Evolutionary conservation across 2,329 filamentous ascomycete species (phyloP).

Genomic region (Zasmidium cellare): DNA sequence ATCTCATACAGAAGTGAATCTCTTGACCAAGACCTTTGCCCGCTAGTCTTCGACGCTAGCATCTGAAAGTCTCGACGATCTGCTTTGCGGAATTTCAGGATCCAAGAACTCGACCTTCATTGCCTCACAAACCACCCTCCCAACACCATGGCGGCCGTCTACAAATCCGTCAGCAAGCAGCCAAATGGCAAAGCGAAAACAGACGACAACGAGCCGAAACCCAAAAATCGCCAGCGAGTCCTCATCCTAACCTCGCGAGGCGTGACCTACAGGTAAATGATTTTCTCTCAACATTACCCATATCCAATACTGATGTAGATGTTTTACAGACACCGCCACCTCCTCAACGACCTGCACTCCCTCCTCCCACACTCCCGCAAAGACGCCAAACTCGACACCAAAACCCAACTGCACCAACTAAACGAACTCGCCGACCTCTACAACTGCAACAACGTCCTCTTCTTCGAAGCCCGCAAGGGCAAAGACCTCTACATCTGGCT

Average conservation of each 20-base stretch:
- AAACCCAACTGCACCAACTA: slow-evolving; percentile 78
- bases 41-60: too few relatives aligned
- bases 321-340: slow-evolving; percentile 90
- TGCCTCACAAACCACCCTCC: not conserved
- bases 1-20: too few relatives aligned
- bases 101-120: not conserved
- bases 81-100: not conserved
- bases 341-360: slow-evolving; percentile 83
- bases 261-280: slow-evolving; percentile 73
- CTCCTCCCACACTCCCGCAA: slow-evolving; percentile 91
- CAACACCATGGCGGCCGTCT: slow-evolving; percentile 54
- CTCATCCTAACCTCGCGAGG: slow-evolving; percentile 90
- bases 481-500: slow-evolving; percentile 95
- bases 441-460: slow-evolving; percentile 92
- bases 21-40: too few relatives aligned
- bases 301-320: not conserved
- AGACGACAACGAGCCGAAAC: slow-evolving; percentile 27
- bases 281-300: not conserved
- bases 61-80: too few relatives aligned
- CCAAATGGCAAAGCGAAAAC: slow-evolving; percentile 35
- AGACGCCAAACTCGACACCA: slow-evolving; percentile 95
- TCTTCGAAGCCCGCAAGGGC: slow-evolving; percentile 92
- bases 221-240: slow-evolving; percentile 60
- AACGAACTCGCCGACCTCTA: slow-evolving; percentile 78
- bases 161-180: slow-evolving; percentile 54